Evolutionary conservation across 2,329 filamentous ascomycete species (phyloP), one percentile per base, ranked within the genome.

Genomic region (Microsporum audouinii): DNA sequence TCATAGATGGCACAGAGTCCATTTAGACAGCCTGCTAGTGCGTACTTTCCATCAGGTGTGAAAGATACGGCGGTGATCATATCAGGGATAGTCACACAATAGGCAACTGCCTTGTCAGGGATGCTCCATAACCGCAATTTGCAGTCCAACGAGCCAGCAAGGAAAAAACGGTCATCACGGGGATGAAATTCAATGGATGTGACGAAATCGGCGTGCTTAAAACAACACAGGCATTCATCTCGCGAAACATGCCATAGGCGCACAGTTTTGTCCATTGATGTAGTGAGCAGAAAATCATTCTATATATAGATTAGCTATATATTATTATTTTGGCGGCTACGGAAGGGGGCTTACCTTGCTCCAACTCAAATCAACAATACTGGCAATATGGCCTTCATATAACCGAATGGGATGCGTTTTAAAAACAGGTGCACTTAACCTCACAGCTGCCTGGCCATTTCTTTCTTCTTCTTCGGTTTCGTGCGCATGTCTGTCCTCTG

Each of bases 261-360:
- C 10, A 99, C 94, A 0, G 91, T 96, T 77, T 96, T 96, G 72
- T 99, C 94, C 91, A 97, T 96, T 0, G 91, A 96, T 0, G 91
- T 95, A 2, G 92, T 96, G 14, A 99, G 79, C 33, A 99, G 75
- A 67, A 99, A 99, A 72, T 95, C 96, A 75, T 99, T 99, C 80
- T 83, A 49, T 47, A 59, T 65, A 65, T 61, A 59, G 2, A 10
- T 36, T 17, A 17, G 29, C 8, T n/a, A 17, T 56, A 5, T 45
- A 5, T 23, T 8, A 12, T 38, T 53, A 64, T 36, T 61, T 60
- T 45, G 41, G 2, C 14, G 6, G 23, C 49, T 41, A 31, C 34
- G n/a, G 12, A 60, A 60, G 53, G 51, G 58, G 23, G 67, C 73
- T 61, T 73, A 82, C 80, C 75, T 97, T 99, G 77, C 92, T 97